Evolutionary conservation across 2,329 filamentous ascomycete genomes (phyloP).

Genomic region (Pezicula carpinea): DNA sequence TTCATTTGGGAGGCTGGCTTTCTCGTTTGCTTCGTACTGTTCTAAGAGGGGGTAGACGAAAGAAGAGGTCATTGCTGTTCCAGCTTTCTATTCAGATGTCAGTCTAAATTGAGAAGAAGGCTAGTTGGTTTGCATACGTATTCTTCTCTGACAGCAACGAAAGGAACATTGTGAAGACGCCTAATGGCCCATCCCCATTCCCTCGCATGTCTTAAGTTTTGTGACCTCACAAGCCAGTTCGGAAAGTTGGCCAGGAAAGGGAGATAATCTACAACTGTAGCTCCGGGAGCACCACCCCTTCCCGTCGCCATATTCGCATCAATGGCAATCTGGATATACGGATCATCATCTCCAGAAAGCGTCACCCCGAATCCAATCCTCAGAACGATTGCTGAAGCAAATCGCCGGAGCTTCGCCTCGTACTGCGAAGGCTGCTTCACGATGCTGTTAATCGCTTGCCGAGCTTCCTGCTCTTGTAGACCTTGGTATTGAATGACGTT

Average conservation of each 20-base stretch:
- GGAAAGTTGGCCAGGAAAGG: conserved; percentile 24
- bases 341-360: conserved; percentile 33
- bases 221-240: no score
- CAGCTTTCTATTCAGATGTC: no score
- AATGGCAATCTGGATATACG: conserved; percentile 35
- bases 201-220: conserved; percentile 23
- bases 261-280: conserved; percentile 43
- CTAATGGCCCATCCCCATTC: conserved; percentile 29
- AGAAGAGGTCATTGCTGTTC: neutral
- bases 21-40: neutral
- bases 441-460: conserved; percentile 27
- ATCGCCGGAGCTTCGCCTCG: conserved; percentile 30
- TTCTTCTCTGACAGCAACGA: conserved; percentile 13
- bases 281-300: conserved; percentile 25
- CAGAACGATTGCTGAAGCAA: conserved; percentile 37
- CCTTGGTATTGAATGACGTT: conserved; percentile 28
- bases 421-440: conserved; percentile 29
- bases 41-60: neutral
- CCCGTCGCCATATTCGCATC: conserved; percentile 22
- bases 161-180: conserved; percentile 40
- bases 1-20: conserved; percentile 4
- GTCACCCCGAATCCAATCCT: conserved; percentile 39
- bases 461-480: conserved; percentile 30
- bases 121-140: neutral
- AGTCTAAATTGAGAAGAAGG: neutral